Base-by-base conservation (phyloP, 495 filamentous ascomycete genomes). In the Geopyxis carbonaria region DNA sequence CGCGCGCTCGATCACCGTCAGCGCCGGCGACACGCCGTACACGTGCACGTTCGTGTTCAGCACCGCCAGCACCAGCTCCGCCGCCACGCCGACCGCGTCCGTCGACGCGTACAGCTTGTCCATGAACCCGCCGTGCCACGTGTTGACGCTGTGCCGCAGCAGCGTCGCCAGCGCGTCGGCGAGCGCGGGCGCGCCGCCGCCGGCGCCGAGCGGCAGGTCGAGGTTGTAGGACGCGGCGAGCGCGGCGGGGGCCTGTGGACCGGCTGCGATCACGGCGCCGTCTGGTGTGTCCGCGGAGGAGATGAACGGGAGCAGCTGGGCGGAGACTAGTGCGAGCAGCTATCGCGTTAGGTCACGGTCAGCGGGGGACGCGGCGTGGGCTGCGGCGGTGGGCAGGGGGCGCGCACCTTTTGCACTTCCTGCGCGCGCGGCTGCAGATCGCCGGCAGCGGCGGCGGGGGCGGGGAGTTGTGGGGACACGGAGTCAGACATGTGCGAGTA, bases 91-190 rank as follows among this genome's bases (percentile, higher is more conserved):
- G 15, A 76, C 80, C 11, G 85, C 75, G 59, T 89, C 85, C 19
- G 80, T 89, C 35, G 72, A 76, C 15, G 77, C 76, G 58, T 93
- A 94, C 22, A 93, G 63, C 63, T 93, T 92, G 59, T 93, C 82
- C 56, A 94, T 59, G 60, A 97, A 93, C 5, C 86, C 89, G 53
- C 86, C 82, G 57, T 87, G 78, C 86, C 87, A 95, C 22, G 87
- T 94, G 59, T 95, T 95, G 50, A 93, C 87, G 34, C 73, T 79
- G 62, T 89, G 81, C 37, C 69, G 64, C 37, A 93, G 64, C 22
- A 91, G 63, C 47, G 73, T 67, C 44, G 71, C 60, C 20, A 87
- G 64, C 2, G 70, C 60, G 16, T 69, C 56, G 15, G 87, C 57
- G 35, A 93, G 55, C 0, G 83, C 84, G 10, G 78, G 71, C 50